Base-by-base conservation (phyloP, 257 asterid species). In the Orobanche coerulescens region DNA sequence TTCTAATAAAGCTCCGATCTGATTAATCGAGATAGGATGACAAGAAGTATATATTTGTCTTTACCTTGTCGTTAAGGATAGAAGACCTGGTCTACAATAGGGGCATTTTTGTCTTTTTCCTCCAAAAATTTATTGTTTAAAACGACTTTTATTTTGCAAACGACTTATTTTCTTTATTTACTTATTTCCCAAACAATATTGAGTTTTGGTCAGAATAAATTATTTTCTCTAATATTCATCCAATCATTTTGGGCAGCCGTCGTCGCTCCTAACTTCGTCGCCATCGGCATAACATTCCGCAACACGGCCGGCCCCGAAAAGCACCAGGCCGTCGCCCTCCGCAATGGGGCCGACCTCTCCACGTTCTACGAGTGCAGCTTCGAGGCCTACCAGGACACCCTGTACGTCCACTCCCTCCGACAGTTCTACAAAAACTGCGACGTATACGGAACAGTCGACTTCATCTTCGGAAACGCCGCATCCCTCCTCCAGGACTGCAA, bases 401-500 rank as follows among this genome's bases (percentile, higher is more conserved):
- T 90, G 20, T 86, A 82, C 70, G 79, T 66, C 1, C 94, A 84
- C 51, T 79, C 97, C 15, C 94, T 86, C 20, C 69, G 97, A 0
- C 97, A 90, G 47, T 90, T 86, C 66, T 90, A 90, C 69, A 25
- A 62, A 5, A 79, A 78, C 6, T 86, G 95, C 31, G 86, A 86
- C 52, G 70, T 90, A 20, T 84, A 82, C 57, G 97, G 95, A 6
- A 90, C 97, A 0, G 84, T 90, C 0, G 97, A 90, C 68, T 90
- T 90, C 83, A 81, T 86, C 16, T 90, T 90, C 51, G 97, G 95
- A 5, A 84, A 86, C 19, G 95, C 90, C 0, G 97, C 94, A 1
- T 81, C 22, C 1, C 82, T 86, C 0, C 62, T 90, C 36, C 95
- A 90, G 60, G 60, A 73, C 52, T 84, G 92, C 79, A 82, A 81